These are phyloP conservation scores for Termitomyces sp. DNA, from an alignment of 768 basidiomycete genomes.

Conservation along the genomic window DNA sequence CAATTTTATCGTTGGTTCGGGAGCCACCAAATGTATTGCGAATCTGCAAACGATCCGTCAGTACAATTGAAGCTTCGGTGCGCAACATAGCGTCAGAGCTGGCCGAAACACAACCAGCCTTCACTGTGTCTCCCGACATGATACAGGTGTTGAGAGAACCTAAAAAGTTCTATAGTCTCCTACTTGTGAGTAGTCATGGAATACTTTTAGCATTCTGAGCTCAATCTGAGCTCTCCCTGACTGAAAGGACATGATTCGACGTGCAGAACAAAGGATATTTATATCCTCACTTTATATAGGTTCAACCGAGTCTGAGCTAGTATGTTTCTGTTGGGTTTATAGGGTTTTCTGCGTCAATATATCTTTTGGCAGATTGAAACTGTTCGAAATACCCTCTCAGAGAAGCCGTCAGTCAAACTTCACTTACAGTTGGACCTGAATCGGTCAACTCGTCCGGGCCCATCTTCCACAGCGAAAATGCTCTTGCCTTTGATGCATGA, in stretches of 20 bases:
- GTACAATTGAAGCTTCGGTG: constrained; percentile 32
- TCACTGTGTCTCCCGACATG: constrained; percentile 40
- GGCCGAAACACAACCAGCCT: constrained; percentile 41
- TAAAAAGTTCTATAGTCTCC: constrained; percentile 47
- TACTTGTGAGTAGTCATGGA: constrained; percentile 40
- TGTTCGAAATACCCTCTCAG: constrained; percentile 54
- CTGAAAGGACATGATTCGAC: constrained; percentile 65
- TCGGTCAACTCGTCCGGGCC: constrained; percentile 71
- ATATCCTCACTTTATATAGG: constrained; percentile 91
- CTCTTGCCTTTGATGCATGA: constrained; percentile 72
- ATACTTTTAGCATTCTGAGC: neutral
- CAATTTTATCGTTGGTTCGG: neutral
- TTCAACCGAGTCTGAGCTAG: constrained; percentile 72
- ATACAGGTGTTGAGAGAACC: constrained; percentile 58
- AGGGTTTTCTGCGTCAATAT: neutral
- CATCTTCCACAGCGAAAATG: constrained; percentile 60
- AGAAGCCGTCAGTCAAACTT: constrained; percentile 60
- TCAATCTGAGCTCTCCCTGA: neutral
- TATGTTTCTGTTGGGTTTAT: constrained; percentile 31
- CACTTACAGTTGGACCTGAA: constrained; percentile 79
- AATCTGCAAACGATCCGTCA: constrained; percentile 18
- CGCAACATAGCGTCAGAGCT: constrained; percentile 34
- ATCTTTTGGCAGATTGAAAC: constrained; percentile 60
- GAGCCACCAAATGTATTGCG: neutral
- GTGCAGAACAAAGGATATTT: constrained; percentile 79